phyloP scores from a whole-genome alignment of 495 filamentous ascomycete species.

The Podospora comata region DNA sequence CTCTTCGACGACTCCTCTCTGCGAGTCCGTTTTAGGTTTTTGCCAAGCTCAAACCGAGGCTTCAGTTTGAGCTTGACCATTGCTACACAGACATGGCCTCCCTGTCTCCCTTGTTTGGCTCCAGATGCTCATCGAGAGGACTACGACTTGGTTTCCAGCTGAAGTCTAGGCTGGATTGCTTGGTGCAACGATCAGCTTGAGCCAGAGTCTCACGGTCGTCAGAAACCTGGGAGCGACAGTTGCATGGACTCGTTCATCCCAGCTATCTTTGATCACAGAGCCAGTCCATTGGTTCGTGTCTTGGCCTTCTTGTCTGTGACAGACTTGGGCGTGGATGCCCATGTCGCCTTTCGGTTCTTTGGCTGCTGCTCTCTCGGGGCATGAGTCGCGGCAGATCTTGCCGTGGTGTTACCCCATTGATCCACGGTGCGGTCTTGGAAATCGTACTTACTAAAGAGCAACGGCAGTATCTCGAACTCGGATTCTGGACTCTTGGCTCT shows the following conservation, averaged over 20 bases:
- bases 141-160: background rate
- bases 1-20: background rate
- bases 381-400: constrained; percentile 27
- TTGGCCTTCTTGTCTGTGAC: background rate
- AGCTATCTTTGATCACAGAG: background rate
- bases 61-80: background rate
- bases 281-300: background rate
- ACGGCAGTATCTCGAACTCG: constrained; percentile 5
- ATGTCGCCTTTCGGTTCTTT: constrained; percentile 6
- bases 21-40: background rate
- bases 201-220: constrained; percentile 7
- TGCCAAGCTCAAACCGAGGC: constrained; percentile 1
- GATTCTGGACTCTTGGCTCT: constrained; percentile 14
- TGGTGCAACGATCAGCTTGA: constrained; percentile 9
- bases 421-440: constrained; percentile 11
- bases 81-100: constrained; percentile 3
- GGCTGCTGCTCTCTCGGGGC: constrained; percentile 9
- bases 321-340: constrained; percentile 4
- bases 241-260: constrained; percentile 7
- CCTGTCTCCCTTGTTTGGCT: constrained; percentile 6
- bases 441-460: constrained; percentile 25
- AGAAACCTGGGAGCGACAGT: background rate
- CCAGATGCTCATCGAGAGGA: background rate
- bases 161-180: background rate
- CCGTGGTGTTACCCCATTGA: constrained; percentile 6